phyloP scores from a whole-genome alignment of 768 basidiomycete genomes.

The Candolleomyces eurysporus region DNA sequence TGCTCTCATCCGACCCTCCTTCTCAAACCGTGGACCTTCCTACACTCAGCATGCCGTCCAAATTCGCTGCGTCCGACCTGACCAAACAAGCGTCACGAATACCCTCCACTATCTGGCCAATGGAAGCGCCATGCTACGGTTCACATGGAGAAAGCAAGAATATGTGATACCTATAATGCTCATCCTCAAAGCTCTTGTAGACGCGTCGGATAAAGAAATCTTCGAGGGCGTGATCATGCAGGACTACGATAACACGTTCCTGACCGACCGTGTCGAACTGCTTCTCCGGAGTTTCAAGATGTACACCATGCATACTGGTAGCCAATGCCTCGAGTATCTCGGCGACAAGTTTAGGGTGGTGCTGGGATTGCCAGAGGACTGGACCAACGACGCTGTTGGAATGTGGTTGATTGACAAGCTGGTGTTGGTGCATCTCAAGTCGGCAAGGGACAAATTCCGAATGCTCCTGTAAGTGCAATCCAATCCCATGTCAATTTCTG shows the following conservation, averaged over 20 bases:
- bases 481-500: not conserved
- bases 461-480: constrained; percentile 76
- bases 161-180: constrained; percentile 98
- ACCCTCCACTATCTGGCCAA: constrained; percentile 97
- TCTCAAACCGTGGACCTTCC: constrained; percentile 88
- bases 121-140: constrained; percentile 94
- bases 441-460: constrained; percentile 89
- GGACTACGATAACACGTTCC: constrained; percentile 94
- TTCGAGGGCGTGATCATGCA: constrained; percentile 97
- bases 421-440: constrained; percentile 85
- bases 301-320: constrained; percentile 82
- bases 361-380: constrained; percentile 88
- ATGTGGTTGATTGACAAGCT: constrained; percentile 80
- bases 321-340: constrained; percentile 91
- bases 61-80: constrained; percentile 90
- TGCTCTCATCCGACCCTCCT: constrained; percentile 87
- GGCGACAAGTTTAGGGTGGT: constrained; percentile 97
- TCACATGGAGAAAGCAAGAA: constrained; percentile 97
- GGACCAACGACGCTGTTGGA: constrained; percentile 81
- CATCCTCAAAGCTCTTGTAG: constrained; percentile 87
- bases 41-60: constrained; percentile 95
- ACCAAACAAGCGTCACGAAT: constrained; percentile 93
- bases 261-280: constrained; percentile 95
- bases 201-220: constrained; percentile 92
- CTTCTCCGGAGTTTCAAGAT: constrained; percentile 93